Base-by-base conservation (phyloP, 2,329 filamentous ascomycete species). In the Mycosphaerella arachidis region DNA sequence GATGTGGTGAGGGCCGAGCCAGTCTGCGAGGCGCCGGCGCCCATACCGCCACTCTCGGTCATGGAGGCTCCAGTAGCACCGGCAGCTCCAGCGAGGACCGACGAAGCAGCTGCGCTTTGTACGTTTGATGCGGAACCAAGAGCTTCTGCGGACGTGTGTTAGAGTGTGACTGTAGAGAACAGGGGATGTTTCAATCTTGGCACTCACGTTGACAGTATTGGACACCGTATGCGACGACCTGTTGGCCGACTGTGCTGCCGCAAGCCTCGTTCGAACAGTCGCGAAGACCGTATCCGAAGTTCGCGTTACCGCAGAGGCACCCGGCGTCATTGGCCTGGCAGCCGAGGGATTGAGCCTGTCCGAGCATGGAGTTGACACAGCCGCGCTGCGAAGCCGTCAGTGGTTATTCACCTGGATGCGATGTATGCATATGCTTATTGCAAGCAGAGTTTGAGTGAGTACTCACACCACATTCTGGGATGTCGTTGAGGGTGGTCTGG, bases 211-310 rank as follows among this genome's bases (percentile, higher is more conserved):
- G 40, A 67, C 73, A 75, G 68, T 72, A 75, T 35, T 62, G 60
- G 40, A 63, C 64, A 56, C 72, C 73, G 67, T 68, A 75, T 12
- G 68, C 52, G 59, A 75, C 72, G 63, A 71, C 72, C 48, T 68
- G 52, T 27, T 71, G 71, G 18, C 69, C 66, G 1, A 57, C 24
- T 5, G 57, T 24, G 37, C 63, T 59, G 6, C 55, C 48, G 66
- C 74, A 76, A 51, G 72, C 70, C 67, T 74, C 50, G 59, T 71
- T 69, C 56, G 74, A 61, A 66, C 74, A 76, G 64, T 76, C 74
- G 56, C 74, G 72, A 29, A 76, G 68, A 63, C 74, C 74, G 64
- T 71, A 74, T 59, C 72, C 72, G 63, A 75, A 76, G 61, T 71
- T 62, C 45, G 65, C 66, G 57, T 71, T 66, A 48, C 58, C 61